A percentile compares a stretch with the other conserved stretches of the same genome.
Conservation (phyloP, 768 basidiomycete genomes). For the Porpolomopsis calyptriformis region DNA sequence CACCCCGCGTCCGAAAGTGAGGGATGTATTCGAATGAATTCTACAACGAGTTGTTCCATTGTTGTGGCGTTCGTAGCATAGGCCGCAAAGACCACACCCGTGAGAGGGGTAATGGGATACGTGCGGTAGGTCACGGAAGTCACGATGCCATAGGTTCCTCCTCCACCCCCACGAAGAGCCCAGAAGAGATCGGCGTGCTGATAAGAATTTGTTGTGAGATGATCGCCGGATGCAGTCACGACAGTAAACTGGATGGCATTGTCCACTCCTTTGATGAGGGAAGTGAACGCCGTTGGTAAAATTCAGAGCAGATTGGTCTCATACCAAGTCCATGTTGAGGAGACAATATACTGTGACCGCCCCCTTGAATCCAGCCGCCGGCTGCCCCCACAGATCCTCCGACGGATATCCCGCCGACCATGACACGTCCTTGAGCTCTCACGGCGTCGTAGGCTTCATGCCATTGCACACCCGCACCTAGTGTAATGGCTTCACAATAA, state of each 20-base stretch:
- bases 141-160: conserved; percentile 39
- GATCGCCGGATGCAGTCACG: conserved; percentile 32
- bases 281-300: background rate
- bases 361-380: conserved; percentile 40
- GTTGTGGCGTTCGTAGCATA: conserved; percentile 23
- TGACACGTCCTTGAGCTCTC: conserved; percentile 26
- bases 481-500: conserved; percentile 17
- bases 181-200: conserved; percentile 39
- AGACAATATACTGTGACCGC: conserved; percentile 33
- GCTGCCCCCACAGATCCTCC: conserved; percentile 36
- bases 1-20: conserved; percentile 33
- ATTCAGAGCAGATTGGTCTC: background rate
- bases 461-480: conserved; percentile 39
- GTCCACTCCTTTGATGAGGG: conserved; percentile 29
- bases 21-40: conserved; percentile 25
- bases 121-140: conserved; percentile 37
- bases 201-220: conserved; percentile 29
- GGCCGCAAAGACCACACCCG: conserved; percentile 17
- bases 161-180: conserved; percentile 43
- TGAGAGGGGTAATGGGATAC: conserved; percentile 27
- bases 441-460: conserved; percentile 30
- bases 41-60: conserved; percentile 22
- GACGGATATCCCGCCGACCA: conserved; percentile 34
- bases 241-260: conserved; percentile 35
- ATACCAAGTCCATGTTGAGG: conserved; percentile 34